These are phyloP conservation scores for Yamadazyma siamensis DNA, from an alignment of 1,139 yeast species.

Conservation along the genomic window DNA sequence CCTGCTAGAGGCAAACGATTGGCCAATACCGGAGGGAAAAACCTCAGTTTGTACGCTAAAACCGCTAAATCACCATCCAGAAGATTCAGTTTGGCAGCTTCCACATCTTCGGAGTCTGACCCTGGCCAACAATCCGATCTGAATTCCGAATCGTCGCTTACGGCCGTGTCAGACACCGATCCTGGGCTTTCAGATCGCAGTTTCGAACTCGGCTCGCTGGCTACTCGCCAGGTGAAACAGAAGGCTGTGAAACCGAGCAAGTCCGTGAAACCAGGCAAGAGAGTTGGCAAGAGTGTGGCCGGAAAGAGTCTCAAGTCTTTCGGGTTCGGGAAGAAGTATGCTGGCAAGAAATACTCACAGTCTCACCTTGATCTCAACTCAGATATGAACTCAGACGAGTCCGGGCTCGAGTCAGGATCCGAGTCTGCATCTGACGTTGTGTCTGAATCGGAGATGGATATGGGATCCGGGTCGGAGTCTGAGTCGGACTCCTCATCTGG, in stretches of 20 bases:
- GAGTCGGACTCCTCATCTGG: too few relatives aligned
- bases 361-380: slow-evolving; percentile 4
- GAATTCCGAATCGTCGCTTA: slow-evolving; percentile 34
- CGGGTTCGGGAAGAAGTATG: slow-evolving; percentile 2
- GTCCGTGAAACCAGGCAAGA: slow-evolving; percentile 4
- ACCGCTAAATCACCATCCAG: slow-evolving; percentile 15
- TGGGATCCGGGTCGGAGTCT: too few relatives aligned
- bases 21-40: slow-evolving; percentile 30
- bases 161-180: slow-evolving; percentile 41
- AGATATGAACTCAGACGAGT: slow-evolving; percentile 3
- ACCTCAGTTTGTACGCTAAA: slow-evolving; percentile 24
- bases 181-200: slow-evolving; percentile 20
- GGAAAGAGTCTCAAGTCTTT: slow-evolving; percentile 13
- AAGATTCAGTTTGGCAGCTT: slow-evolving; percentile 43
- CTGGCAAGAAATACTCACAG: slow-evolving; percentile 6
- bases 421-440: too few relatives aligned
- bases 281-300: slow-evolving; percentile 12
- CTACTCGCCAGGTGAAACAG: slow-evolving; percentile 2
- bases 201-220: slow-evolving; percentile 7
- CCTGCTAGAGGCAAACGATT: not conserved
- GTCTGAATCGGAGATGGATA: too few relatives aligned
- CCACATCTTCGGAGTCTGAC: slow-evolving; percentile 31
- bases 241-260: not conserved
- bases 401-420: slow-evolving; percentile 4
- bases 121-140: slow-evolving; percentile 13